Base-by-base conservation (phyloP, 805 yeast species). In the Starmera dryadoides region DNA sequence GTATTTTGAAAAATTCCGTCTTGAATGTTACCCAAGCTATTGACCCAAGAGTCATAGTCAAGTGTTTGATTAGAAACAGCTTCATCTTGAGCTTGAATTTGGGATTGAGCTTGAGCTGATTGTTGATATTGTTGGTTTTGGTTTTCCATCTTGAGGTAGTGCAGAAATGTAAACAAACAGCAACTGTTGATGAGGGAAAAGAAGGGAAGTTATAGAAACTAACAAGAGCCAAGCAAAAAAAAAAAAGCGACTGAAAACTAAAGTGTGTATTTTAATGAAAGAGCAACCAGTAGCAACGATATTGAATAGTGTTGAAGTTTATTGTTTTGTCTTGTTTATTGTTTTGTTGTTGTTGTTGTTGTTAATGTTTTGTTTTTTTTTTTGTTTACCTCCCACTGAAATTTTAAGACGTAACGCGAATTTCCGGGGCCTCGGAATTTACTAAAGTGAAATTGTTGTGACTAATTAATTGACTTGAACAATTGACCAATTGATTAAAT, bases 31-130 rank as follows among this genome's bases (percentile, higher is more conserved):
- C 52, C 52, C 19, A 52, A 35, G 30, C 50, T 45, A 33, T 46
- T 49, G 28, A 52, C 55, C 58, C 58, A 53, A 6, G 48, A 41
- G 17, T 53, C 58, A 39, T 52, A 52, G 32, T 53, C 58, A 15
- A 50, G 42, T 6, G 48, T 36, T 31, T 49, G 52, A 39, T 42
- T 45, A 4, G 44, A 35, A 40, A 37, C 28, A 25, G 9, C 12
- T 25, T 4, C 28, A 25, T 25, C 38, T 15, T 12, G 35, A 19
- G 26, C 21, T 21, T 31, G 26, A 12, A 30, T 37, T 16, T 34
- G 39, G 18, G 33, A 11, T 36, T 35, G 19, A 5, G 6, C 18
- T 12, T 15, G 22, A n/a, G 16, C 10, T 19, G 25, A 15, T 6
- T 14, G 4, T 23, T 14, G 14, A 19, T 25, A 18, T 22, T 22